phyloP scores from a whole-genome alignment of 75 land plant species.

The Adiantum capillusveneris region DNA sequence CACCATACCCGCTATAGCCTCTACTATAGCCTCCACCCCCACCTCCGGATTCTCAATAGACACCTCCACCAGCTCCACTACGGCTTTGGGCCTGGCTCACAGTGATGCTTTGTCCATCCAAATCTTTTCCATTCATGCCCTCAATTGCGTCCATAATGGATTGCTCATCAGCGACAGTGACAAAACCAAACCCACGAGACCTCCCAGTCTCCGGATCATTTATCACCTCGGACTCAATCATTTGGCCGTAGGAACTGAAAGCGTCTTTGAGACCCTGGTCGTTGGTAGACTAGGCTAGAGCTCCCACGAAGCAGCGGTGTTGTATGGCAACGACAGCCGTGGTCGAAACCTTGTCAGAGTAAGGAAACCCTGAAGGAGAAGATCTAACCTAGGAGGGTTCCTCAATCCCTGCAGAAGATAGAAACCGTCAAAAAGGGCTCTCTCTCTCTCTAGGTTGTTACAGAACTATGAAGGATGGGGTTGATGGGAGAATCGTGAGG shows the following conservation, averaged over 20 bases:
- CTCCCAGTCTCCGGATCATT: constrained; percentile 63
- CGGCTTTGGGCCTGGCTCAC: constrained; percentile 67
- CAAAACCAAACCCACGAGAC: constrained; percentile 68
- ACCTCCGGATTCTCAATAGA: constrained; percentile 15
- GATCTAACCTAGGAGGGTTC: no score
- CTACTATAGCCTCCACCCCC: constrained; percentile 20
- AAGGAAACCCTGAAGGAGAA: no score
- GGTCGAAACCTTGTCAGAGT: not conserved
- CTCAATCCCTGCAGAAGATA: no score
- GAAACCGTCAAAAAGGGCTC: no score
- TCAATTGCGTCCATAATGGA: constrained; percentile 67
- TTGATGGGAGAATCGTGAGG: no score
- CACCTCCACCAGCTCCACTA: constrained; percentile 43
- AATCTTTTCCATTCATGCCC: constrained; percentile 65
- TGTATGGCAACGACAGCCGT: constrained; percentile 43
- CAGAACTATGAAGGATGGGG: no score
- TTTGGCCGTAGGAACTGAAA: constrained; percentile 47
- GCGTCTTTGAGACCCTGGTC: constrained; percentile 44
- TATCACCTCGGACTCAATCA: constrained; percentile 61
- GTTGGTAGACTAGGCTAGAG: constrained; percentile 76
- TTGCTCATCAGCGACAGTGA: constrained; percentile 51
- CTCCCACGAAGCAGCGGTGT: constrained; percentile 74
- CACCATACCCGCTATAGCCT: constrained; percentile 21
- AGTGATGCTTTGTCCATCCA: constrained; percentile 72
- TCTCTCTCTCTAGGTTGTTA: no score